phyloP scores from a whole-genome alignment of 75 land plant species.

The Cunninghamia lanceolata region DNA sequence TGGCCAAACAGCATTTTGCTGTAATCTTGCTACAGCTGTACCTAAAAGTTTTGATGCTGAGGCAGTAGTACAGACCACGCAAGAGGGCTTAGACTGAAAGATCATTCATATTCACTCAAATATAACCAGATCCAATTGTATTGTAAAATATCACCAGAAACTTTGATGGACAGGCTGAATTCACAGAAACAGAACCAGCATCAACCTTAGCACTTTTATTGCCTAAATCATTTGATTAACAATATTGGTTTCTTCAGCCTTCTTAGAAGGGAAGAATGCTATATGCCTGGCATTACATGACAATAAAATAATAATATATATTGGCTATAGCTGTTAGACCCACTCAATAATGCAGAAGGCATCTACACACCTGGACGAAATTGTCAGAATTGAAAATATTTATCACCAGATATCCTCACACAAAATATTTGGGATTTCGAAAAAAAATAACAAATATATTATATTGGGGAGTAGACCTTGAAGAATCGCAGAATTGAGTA shows the following conservation, averaged over 20 bases:
- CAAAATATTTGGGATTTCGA: background rate
- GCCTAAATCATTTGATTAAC: background rate
- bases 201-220: background rate
- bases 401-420: background rate
- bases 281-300: background rate
- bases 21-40: background rate
- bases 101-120: background rate
- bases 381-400: background rate
- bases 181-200: background rate
- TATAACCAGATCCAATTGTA: background rate
- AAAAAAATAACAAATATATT: background rate
- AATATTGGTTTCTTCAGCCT: background rate
- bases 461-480: background rate
- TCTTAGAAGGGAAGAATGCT: background rate
- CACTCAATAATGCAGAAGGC: background rate
- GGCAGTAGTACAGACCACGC: background rate
- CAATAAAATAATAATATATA: no score
- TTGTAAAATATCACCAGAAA: background rate
- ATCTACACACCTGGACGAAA: background rate
- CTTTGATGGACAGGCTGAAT: background rate
- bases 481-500: background rate
- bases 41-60: background rate
- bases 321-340: background rate
- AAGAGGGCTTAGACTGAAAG: background rate
- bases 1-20: background rate